These are phyloP conservation scores for Puccinia hordei DNA, from an alignment of 1,284 basidiomycete genomes.

Conservation along the genomic window DNA sequence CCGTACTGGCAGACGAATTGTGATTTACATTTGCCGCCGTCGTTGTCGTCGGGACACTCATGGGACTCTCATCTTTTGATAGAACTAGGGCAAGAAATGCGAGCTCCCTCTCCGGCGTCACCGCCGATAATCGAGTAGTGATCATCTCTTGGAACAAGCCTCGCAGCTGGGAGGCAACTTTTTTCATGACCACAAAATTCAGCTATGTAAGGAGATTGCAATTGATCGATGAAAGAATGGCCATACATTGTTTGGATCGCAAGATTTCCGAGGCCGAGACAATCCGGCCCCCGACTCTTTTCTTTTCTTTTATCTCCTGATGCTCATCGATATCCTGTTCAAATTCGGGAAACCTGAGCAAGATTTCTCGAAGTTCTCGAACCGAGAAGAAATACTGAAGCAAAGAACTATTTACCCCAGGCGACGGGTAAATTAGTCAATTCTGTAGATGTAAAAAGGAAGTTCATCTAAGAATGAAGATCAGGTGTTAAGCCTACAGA, in stretches of 20 bases:
- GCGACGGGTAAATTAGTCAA: background rate
- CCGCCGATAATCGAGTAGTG: conserved; percentile 67
- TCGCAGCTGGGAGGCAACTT: conserved; percentile 77
- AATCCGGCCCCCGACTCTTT: conserved; percentile 80
- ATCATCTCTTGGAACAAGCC: conserved; percentile 77
- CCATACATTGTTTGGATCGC: conserved; percentile 78
- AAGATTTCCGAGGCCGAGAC: conserved; percentile 77
- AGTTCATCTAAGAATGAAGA: too few relatives aligned
- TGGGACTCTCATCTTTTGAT: conserved; percentile 75
- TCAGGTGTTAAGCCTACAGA: background rate
- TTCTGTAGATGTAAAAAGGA: background rate
- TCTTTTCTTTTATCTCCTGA: conserved; percentile 62
- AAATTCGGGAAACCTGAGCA: conserved; percentile 65
- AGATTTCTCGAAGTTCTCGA: conserved; percentile 75
- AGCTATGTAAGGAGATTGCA: background rate
- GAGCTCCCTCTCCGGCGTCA: conserved; percentile 80
- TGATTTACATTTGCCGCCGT: conserved; percentile 63
- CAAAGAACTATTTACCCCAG: conserved; percentile 26
- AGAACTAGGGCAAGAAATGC: conserved; percentile 91
- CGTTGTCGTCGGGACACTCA: conserved; percentile 7
- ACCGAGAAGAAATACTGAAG: conserved; percentile 90
- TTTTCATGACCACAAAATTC: conserved; percentile 52
- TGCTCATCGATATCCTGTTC: conserved; percentile 65
- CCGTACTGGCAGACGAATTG: conserved; percentile 77
- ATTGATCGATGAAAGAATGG: background rate